Evolutionary conservation across 2,329 filamentous ascomycete genomes (phyloP), one percentile per base, ranked within the genome.

Genomic region (Penicillium sp.): DNA sequence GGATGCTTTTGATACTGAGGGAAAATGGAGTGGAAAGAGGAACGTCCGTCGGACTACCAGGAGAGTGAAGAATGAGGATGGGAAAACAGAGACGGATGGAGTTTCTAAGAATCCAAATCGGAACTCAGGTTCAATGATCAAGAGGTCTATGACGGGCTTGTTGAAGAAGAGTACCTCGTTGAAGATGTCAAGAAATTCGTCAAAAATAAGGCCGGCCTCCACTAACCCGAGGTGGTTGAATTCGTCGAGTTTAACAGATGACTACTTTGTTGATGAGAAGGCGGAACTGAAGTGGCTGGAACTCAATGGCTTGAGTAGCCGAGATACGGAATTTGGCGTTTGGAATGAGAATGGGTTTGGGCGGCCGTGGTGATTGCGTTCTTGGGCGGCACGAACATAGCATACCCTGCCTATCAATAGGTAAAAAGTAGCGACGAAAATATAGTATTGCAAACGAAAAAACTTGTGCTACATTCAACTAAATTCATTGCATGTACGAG

Each of bases 251-350:
- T 5, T 61, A 39, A 55, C 29, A 5, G 58, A 62, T 5, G 62
- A 63, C 14, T 26, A 27, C 9, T 48, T 56, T 26, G 46, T 62
- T 19, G 46, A 49, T 14, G 62, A 61, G 26, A 55, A 49, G 31
- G 48, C 55, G 8, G 56, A 57, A 39, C 39, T 60, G 27, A 63
- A 61, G 21, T 61, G 58, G 59, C 46, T 64, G 19, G 61, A 65
- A 45, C 55, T 29, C 8, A 55, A 62, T 55, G 57, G 54, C 6
- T 27, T 53, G 26, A 24, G 37, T 31, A 49, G 16, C 14, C 21
- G 24, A 7, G 31, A 43, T 22, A 33, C 21, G 43, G 41, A 45
- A 11, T 47, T 52, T 31, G 39, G 33, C n/a, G 13, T 52, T n/a
- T 51, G 41, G 39, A 21, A 35, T 16, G 33, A 19, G 22, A 29